Evolutionary conservation across 108 stramenopile genomes (phyloP), one percentile per base, ranked within the genome.

Genomic region (Cylindrotheca fusiformis): DNA sequence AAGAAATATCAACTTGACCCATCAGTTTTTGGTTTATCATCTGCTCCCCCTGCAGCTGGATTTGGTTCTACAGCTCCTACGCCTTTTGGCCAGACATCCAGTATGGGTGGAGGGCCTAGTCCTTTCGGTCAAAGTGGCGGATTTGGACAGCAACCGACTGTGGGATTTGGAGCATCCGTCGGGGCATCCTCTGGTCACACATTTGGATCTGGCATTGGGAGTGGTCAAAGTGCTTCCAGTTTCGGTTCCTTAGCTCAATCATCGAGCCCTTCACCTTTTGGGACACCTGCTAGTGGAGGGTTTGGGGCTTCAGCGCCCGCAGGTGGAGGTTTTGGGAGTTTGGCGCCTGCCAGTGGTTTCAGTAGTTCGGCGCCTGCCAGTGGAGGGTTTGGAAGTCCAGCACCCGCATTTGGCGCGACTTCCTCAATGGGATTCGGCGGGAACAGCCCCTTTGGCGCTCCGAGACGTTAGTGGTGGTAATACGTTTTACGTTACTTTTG

Each of bases 1-100:
- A 86, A 88, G 68, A 92, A 95, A 56, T 95, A 95, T 71, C 73
- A 83, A 36, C 52, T 90, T 3, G 86, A 90, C 71, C 84, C 85
- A 44, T 72, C 85, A 4, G 67, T 73, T 6, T 94, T 94, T 68
- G 92, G 84, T 10, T 32, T 90, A 2, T 48, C 72, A 33, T 30
- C 62, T 20, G 52, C 75, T 48, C 51, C 71, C 26, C 24, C 80
- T 10, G 59, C 71, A 18, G 54, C 48, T 33, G 56, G 25, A 3
- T 69, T 74, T 47, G 64, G 69, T 20, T 23, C 60, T 0, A 19
- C 78, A 21, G 25, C 71, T 1, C 53, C 63, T 3, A 45, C 77
- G 30, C 27, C 60, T 27, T 83, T 87, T 71, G 84, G 87, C 4
- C 61, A 60, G 32, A 47, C 80, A 21, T 71, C 76, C 25, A 6